Evolutionary conservation across 2,329 filamentous ascomycete genomes (phyloP).

Genomic region (Niveomyces coronatus): DNA sequence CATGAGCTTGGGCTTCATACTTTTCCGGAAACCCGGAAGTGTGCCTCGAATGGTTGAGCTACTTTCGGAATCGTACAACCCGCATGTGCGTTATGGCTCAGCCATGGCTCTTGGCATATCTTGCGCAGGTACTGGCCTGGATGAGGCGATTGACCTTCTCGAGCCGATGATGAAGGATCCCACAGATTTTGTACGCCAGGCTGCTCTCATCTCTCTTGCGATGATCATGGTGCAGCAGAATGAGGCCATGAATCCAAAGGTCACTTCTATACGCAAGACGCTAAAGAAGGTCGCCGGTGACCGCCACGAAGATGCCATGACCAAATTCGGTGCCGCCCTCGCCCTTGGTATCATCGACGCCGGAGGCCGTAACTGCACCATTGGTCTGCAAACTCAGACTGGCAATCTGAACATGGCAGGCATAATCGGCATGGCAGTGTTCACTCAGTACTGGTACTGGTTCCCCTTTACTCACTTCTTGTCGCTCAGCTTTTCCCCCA

Average conservation of each 20-base stretch:
- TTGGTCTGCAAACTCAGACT: slow-evolving; percentile 92
- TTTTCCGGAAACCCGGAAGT: slow-evolving; percentile 94
- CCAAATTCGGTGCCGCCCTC: slow-evolving; percentile 91
- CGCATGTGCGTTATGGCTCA: slow-evolving; percentile 93
- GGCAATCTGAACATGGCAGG: slow-evolving; percentile 98
- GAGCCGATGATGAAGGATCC: slow-evolving; percentile 99
- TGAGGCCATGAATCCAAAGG: slow-evolving; percentile 96
- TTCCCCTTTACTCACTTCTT: slow-evolving; percentile 98
- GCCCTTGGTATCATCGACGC: slow-evolving; percentile 96
- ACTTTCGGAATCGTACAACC: slow-evolving; percentile 96
- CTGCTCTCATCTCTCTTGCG: slow-evolving; percentile 82
- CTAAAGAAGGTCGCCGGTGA: slow-evolving; percentile 90
- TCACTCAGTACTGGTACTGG: slow-evolving; percentile 99
- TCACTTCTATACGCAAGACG: slow-evolving; percentile 79
- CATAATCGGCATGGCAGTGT: slow-evolving; percentile 95
- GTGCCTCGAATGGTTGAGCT: slow-evolving; percentile 98
- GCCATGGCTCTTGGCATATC: slow-evolving; percentile 98
- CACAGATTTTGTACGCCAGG: slow-evolving; percentile 95
- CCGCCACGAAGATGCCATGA: slow-evolving; percentile 97
- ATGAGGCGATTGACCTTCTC: slow-evolving; percentile 90
- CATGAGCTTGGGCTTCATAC: slow-evolving; percentile 95
- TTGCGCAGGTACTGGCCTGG: slow-evolving; percentile 88
- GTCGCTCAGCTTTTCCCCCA: slow-evolving; percentile 91
- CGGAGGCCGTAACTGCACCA: slow-evolving; percentile 95
- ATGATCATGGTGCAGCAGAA: slow-evolving; percentile 99